These are phyloP conservation scores for Debaryomyces sp. DNA, from an alignment of 1,139 yeast genomes.

Conservation along the genomic window DNA sequence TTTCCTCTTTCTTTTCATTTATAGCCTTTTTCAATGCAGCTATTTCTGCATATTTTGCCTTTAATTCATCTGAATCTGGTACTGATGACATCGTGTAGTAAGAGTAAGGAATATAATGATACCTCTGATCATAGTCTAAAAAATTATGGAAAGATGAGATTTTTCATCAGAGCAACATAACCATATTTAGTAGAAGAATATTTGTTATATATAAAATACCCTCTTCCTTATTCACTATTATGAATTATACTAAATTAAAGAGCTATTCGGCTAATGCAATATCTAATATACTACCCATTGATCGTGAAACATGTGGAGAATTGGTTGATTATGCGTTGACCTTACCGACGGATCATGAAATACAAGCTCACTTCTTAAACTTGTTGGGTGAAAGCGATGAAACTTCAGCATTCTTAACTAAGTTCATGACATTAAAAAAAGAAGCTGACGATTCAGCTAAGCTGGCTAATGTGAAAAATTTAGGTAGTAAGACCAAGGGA, in stretches of 20 bases:
- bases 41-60: slow-evolving; percentile 35
- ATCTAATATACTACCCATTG: slow-evolving; percentile 49
- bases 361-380: slow-evolving; percentile 51
- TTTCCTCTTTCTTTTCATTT: slow-evolving; percentile 18
- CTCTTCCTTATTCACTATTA: not conserved
- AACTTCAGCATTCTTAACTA: slow-evolving; percentile 40
- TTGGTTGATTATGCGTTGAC: slow-evolving; percentile 52
- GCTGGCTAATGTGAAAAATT: not conserved
- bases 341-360: slow-evolving; percentile 43
- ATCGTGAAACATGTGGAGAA: slow-evolving; percentile 30
- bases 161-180: not conserved
- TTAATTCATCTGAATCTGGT: slow-evolving; percentile 24
- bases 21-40: slow-evolving; percentile 35
- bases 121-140: not conserved
- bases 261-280: slow-evolving; percentile 37
- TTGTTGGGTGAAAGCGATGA: slow-evolving; percentile 56
- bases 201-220: not conserved
- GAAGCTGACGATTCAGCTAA: slow-evolving; percentile 11
- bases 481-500: not conserved
- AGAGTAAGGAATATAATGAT: not conserved
- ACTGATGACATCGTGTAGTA: slow-evolving; percentile 7
- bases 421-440: slow-evolving; percentile 25
- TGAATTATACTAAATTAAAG: slow-evolving; percentile 10
- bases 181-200: not conserved
- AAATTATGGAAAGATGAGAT: not conserved